A percentile compares a stretch with the other conserved stretches of the same genome.
These are phyloP conservation scores for Bipolaris sorokiniana DNA, from an alignment of 2,329 filamentous ascomycete genomes.

Conservation along the genomic window DNA sequence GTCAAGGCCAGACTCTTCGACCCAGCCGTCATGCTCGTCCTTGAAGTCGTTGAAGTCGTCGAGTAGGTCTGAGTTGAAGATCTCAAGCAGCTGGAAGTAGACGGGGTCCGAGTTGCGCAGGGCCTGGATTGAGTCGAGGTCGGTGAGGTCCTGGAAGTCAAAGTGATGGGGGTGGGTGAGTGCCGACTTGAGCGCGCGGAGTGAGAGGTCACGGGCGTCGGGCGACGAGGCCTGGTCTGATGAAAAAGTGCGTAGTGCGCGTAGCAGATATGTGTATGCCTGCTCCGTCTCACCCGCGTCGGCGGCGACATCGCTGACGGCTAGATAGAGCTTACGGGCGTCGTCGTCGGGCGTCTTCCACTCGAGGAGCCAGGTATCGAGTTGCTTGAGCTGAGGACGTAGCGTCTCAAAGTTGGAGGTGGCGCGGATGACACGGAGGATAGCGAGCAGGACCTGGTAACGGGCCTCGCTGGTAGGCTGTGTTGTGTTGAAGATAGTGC, in stretches of 20 bases:
- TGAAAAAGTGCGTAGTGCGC: constrained; percentile 80
- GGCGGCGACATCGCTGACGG: constrained; percentile 79
- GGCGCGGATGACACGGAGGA: constrained; percentile 81
- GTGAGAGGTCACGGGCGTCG: constrained; percentile 64
- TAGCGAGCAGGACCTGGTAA: constrained; percentile 88
- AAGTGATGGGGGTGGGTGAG: constrained; percentile 70
- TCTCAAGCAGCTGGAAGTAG: constrained; percentile 90
- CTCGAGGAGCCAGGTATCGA: constrained; percentile 79
- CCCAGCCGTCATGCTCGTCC: constrained; percentile 84
- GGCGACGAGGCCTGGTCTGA: constrained; percentile 60
- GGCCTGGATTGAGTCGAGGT: constrained; percentile 79
- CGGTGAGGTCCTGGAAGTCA: constrained; percentile 75
- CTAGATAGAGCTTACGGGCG: constrained; percentile 81
- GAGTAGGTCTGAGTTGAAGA: constrained; percentile 91
- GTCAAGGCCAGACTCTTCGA: constrained; percentile 77
- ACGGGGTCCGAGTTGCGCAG: constrained; percentile 82
- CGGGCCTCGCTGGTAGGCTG: constrained; percentile 72
- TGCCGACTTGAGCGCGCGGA: constrained; percentile 71
- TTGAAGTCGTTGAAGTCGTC: constrained; percentile 97
- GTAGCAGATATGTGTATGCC: constrained; percentile 73
- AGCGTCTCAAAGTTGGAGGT: constrained; percentile 75
- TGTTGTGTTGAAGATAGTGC: constrained; percentile 96
- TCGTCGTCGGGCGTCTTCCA: constrained; percentile 87
- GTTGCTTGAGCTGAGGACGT: constrained; percentile 79
- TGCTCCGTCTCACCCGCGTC: constrained; percentile 79